Percentiles rank a stretch among this genome's conserved stretches.
Evolutionary conservation across 345 rosid species (phyloP).

Genomic region (Gossypium longicalyx): DNA sequence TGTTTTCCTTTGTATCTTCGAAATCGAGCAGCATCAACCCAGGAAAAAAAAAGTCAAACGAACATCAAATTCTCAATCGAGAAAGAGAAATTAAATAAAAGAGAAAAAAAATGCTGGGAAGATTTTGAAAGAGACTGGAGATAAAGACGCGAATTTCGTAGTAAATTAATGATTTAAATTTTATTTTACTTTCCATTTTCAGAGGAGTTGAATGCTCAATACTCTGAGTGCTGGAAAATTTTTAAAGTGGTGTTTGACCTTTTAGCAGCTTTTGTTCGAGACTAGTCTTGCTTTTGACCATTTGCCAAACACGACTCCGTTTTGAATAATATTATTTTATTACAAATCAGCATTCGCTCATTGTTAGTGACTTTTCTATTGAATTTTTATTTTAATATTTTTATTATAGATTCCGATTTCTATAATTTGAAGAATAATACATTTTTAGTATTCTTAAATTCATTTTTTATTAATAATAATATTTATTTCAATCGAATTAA

Average conservation of each 20-base stretch:
- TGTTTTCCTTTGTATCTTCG: not conserved
- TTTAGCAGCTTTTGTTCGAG: not conserved
- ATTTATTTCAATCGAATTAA: too few relatives aligned
- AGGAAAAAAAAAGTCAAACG: not conserved
- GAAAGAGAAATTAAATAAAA: not conserved
- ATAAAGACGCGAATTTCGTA: not conserved
- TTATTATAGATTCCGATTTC: too few relatives aligned
- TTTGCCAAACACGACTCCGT: not conserved
- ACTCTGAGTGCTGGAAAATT: not conserved
- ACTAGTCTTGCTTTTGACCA: not conserved
- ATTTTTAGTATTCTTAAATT: fast-evolving
- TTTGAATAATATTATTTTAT: not conserved
- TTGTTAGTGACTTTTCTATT: too few relatives aligned
- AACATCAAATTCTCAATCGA: not conserved
- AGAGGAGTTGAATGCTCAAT: not conserved
- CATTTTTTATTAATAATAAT: fast-evolving
- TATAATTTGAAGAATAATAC: too few relatives aligned
- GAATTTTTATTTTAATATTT: too few relatives aligned
- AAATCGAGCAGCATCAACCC: conserved; percentile 1
- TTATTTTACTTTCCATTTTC: not conserved
- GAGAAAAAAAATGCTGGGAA: not conserved
- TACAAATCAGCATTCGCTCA: too few relatives aligned
- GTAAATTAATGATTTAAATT: not conserved
- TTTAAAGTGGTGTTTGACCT: not conserved
- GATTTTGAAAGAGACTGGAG: not conserved